Percentiles rank a stretch among this genome's conserved stretches.
Conservation (phyloP, 495 filamentous ascomycete genomes). For the Jackrogersella multiformis region DNA sequence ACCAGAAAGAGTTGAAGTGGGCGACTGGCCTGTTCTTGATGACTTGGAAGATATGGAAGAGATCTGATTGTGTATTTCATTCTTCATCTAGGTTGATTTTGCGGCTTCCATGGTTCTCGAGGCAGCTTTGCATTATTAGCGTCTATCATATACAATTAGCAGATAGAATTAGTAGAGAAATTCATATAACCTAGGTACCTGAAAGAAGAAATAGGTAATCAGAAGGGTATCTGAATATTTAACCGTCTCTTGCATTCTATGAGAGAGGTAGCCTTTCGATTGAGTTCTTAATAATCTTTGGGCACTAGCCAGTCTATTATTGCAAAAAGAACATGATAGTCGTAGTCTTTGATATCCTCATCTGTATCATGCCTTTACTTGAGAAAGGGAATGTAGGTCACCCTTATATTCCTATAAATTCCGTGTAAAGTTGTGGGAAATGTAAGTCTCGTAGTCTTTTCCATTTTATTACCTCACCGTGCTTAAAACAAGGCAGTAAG, state of each 20-base stretch:
- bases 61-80: conserved; percentile 60
- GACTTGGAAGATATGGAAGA: conserved; percentile 90
- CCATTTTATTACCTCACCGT: too few relatives aligned
- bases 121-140: neutral
- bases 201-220: neutral
- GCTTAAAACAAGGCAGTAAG: too few relatives aligned
- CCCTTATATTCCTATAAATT: too few relatives aligned
- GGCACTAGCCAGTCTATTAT: neutral
- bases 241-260: neutral
- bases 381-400: too few relatives aligned
- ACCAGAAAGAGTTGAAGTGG: conserved; percentile 88
- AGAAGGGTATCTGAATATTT: neutral
- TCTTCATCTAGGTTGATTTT: neutral
- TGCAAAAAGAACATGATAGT: neutral
- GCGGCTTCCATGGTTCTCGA: neutral
- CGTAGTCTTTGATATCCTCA: neutral
- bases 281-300: neutral
- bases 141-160: too few relatives aligned
- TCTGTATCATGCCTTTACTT: neutral
- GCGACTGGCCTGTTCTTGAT: conserved; percentile 79
- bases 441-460: too few relatives aligned
- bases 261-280: neutral
- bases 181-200: neutral
- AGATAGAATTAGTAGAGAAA: neutral
- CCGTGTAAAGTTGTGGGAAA: too few relatives aligned